Evolutionary conservation across 768 basidiomycete species (phyloP).

Genomic region (Amanita brunnescens): DNA sequence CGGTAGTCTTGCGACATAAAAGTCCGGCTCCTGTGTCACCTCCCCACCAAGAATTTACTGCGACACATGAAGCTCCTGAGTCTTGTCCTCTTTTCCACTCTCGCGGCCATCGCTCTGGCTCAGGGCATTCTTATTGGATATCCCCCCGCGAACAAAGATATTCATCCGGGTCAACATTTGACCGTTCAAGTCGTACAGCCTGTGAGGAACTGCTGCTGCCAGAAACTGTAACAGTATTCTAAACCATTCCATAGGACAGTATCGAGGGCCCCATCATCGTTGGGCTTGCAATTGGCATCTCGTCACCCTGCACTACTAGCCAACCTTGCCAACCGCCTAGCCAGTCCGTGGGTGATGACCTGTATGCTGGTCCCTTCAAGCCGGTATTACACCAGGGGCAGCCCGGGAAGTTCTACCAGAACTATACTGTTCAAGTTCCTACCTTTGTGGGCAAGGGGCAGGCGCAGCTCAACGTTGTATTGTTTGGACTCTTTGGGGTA

Average conservation of each 20-base stretch:
- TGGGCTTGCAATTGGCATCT: not conserved
- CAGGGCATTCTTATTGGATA: not conserved
- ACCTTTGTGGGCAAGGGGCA: not conserved
- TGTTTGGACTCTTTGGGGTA: not conserved
- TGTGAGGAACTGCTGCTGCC: not conserved
- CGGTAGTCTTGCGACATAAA: too few relatives aligned
- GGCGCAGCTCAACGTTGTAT: not conserved
- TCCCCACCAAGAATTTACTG: not conserved
- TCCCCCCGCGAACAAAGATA: not conserved
- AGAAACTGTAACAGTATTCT: too few relatives aligned
- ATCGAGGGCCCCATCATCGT: not conserved
- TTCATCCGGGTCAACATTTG: not conserved
- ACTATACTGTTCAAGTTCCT: not conserved
- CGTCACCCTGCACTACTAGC: not conserved
- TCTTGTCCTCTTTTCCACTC: not conserved
- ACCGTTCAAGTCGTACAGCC: conserved; percentile 1
- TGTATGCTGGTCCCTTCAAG: not conserved
- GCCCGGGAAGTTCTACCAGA: not conserved
- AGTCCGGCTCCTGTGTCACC: too few relatives aligned
- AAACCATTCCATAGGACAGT: not conserved
- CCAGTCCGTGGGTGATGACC: not conserved
- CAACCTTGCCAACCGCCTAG: not conserved
- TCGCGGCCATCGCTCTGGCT: not conserved
- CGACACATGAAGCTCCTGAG: not conserved
- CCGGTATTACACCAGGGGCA: not conserved